Percentiles rank a stretch among this genome's conserved stretches.
phyloP scores from a whole-genome alignment of 345 rosid species.

The Pugionium dolabratum region DNA sequence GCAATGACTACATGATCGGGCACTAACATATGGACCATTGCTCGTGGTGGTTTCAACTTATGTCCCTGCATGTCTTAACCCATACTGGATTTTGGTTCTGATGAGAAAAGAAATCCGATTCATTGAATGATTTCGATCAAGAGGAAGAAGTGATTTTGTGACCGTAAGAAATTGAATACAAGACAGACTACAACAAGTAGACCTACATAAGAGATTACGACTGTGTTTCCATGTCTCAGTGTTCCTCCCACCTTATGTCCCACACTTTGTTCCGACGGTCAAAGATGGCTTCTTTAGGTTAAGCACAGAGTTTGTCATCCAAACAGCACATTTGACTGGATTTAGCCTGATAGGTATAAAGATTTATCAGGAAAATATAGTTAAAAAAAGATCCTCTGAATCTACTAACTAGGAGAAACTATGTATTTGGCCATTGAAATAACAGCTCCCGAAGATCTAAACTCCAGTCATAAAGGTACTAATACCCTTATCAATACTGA shows the following conservation, averaged over 20 bases:
- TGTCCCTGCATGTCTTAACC: conserved; percentile 6
- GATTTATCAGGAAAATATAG: background rate
- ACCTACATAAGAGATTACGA: conserved; percentile 18
- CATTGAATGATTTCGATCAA: background rate
- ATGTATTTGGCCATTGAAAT: background rate
- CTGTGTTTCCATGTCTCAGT: conserved; percentile 14
- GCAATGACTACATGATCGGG: too few species aligned
- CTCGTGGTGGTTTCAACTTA: conserved; percentile 5
- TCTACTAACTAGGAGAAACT: background rate
- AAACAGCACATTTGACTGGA: background rate
- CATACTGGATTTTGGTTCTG: background rate
- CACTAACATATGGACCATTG: background rate
- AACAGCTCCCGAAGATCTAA: conserved; percentile 4
- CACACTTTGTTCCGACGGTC: background rate
- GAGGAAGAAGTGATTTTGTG: background rate
- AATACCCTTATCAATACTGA: background rate
- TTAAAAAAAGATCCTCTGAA: background rate
- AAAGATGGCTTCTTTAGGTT: background rate
- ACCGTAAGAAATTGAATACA: conserved; percentile 10
- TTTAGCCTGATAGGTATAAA: conserved; percentile 9
- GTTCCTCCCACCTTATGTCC: conserved; percentile 16
- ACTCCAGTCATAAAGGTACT: background rate
- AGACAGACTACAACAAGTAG: conserved; percentile 4
- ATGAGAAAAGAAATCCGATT: background rate
- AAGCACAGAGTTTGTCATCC: background rate